Evolutionary conservation across 768 basidiomycete genomes (phyloP), one percentile per base, ranked within the genome.

Genomic region (Panus rudis): DNA sequence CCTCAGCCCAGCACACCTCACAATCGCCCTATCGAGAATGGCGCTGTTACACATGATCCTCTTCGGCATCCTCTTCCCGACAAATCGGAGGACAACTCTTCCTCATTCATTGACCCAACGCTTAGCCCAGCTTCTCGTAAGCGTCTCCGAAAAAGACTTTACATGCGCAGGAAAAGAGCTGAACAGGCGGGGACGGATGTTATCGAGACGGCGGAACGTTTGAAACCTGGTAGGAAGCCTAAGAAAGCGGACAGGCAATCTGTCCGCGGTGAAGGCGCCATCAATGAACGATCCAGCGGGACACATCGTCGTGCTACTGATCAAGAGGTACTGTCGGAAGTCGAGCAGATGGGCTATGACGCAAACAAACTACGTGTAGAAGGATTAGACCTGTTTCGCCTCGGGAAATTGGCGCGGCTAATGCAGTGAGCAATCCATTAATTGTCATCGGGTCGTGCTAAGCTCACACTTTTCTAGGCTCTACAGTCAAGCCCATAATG

Each of bases 151-250:
- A 85, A 85, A 45, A 69, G 83, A 28, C 63, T 87, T 5, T 75
- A 83, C 50, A 87, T 87, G 85, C 77, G 84, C 4, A 73, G 75
- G 22, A 79, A 76, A 56, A 73, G 84, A 32, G 84, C 85, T 3
- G 60, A 66, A 22, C 59, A 66, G 24, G 53, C 55, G 22, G 81
- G 68, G 30, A 58, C 50, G 11, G 55, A 46, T 7, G 59, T 59
- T 6, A 61, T 59, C 39, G 49, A 58, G n/a, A 55, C 51, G 13
- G 25, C 57, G 0, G 50, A 52, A 54, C 51, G 68, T 54, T 42
- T 71, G 40, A 73, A 63, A 42, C 68, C 73, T 4, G 72, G 73
- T 4, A 49, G 62, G 28, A 65, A 62, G 44, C 34, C 50, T 7
- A 49, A 59, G 41, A 48, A 39, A 26, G 37, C 22, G 17, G n/a